Evolutionary conservation across 2,329 filamentous ascomycete genomes (phyloP), one percentile per base, ranked within the genome.

Genomic region (Emericellopsis atlantica): DNA sequence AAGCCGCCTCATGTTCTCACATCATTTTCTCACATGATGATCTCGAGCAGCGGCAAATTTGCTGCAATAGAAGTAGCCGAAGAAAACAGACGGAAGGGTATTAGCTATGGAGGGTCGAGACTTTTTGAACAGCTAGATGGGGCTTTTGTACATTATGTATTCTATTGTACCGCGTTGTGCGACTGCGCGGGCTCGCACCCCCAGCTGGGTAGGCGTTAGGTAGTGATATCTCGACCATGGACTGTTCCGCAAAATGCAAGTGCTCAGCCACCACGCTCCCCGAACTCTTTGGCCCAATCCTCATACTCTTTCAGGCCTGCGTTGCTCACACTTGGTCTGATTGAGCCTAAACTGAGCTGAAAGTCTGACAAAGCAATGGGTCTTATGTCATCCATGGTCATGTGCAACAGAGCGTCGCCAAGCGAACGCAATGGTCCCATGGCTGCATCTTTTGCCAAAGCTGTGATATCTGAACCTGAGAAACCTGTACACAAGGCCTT

Each of bases 401-500:
- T 96, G 48, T 85, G 80, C 29, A 98, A 69, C 24, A 98, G 66
- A 33, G 84, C 86, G 57, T 96, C 92, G 22, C 92, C 92, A 3
- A 96, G 68, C 40, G 87, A 90, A 26, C 92, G 77, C 11, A 98
- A 67, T 1, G 92, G 92, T 0, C 92, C 90, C 92, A 98, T 98
- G 3, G 92, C 92, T 8, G 92, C 92, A 56, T 98, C 92, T 62
- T 98, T 98, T 7, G 92, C 92, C 8, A 98, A 69, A 2, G 92
- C 89, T 18, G 92, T 96, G 48, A 98, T 95, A 54, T 98, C 92
- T 2, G 88, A 95, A 36, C 92, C 92, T 8, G 88, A 95, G 63
- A 95, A 98, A n/a, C 88, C 89, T 95, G 26, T 6, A 42, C 11
- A 4, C 3, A 24, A 32, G 26, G 34, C 40, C 34, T 51, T 16